These are phyloP conservation scores for Penicillium samsonianum DNA, from an alignment of 495 filamentous ascomycete species.

Conservation along the genomic window DNA sequence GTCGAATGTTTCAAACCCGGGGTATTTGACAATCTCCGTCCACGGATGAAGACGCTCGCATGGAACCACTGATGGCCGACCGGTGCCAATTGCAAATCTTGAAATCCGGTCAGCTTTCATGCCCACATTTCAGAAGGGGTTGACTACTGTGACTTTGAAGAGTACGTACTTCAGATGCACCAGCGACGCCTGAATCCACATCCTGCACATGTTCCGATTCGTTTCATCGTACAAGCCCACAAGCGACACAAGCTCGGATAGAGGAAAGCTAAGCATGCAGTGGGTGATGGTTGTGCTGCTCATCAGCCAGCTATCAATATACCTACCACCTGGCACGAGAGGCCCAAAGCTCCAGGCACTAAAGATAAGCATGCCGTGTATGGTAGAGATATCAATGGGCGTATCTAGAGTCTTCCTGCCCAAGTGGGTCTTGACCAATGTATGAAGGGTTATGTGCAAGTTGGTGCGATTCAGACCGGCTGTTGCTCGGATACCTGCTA, in stretches of 20 bases:
- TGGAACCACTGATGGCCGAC: slow-evolving; percentile 7
- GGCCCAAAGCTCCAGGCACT: slow-evolving; percentile 14
- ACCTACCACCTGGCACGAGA: slow-evolving; percentile 10
- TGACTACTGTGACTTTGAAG: background rate
- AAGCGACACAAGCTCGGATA: slow-evolving; percentile 6
- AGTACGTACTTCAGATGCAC: slow-evolving; percentile 12
- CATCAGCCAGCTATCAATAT: slow-evolving; percentile 15
- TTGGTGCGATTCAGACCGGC: slow-evolving; percentile 7
- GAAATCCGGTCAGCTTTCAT: background rate
- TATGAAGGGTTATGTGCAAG: slow-evolving; percentile 6
- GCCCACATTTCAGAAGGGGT: background rate
- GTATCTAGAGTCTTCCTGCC: slow-evolving; percentile 15
- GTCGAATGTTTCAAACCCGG: slow-evolving; percentile 10
- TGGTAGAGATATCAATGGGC: slow-evolving; percentile 10
- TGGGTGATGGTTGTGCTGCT: slow-evolving; percentile 14
- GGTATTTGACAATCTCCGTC: slow-evolving; percentile 6
- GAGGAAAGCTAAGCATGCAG: slow-evolving; percentile 11
- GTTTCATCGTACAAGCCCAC: slow-evolving; percentile 2
- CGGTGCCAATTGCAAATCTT: slow-evolving; percentile 12
- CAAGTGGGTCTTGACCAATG: slow-evolving; percentile 13
- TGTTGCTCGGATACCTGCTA: slow-evolving; percentile 12
- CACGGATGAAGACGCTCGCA: slow-evolving; percentile 9
- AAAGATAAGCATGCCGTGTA: slow-evolving; percentile 12
- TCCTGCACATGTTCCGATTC: slow-evolving; percentile 11
- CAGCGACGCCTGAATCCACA: slow-evolving; percentile 13